phyloP scores from a whole-genome alignment of 495 filamentous ascomycete genomes.

The Cudoniella acicularis region DNA sequence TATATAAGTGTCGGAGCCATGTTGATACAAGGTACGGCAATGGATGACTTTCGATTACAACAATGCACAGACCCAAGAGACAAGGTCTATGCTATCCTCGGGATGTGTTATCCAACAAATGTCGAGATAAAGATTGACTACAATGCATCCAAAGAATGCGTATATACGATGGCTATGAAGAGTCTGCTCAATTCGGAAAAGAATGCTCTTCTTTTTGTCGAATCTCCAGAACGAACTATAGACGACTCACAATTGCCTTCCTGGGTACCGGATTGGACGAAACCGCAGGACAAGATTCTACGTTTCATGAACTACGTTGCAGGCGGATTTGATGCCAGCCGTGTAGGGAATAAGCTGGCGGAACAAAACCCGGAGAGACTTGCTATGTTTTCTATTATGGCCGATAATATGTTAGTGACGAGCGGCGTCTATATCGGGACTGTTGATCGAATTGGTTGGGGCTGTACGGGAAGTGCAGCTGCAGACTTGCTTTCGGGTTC shows the following conservation, averaged over 20 bases:
- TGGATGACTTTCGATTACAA: neutral
- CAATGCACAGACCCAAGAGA: constrained; percentile 10
- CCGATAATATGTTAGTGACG: neutral
- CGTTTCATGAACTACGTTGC: neutral
- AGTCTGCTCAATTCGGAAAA: neutral
- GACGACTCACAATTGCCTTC: neutral
- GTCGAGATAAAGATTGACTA: neutral
- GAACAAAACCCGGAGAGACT: neutral
- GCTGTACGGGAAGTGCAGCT: neutral
- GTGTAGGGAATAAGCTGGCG: neutral
- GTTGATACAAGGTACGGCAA: neutral
- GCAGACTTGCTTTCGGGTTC: neutral
- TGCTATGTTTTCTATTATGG: neutral
- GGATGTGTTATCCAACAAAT: neutral
- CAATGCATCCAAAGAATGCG: neutral
- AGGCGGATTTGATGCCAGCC: neutral
- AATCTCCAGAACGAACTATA: neutral
- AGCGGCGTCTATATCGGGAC: neutral
- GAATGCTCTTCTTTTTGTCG: neutral
- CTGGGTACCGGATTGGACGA: constrained; percentile 1
- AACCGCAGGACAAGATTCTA: neutral
- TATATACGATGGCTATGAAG: neutral
- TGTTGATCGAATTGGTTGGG: neutral
- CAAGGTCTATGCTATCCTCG: constrained; percentile 4
- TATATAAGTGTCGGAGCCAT: neutral